These are phyloP conservation scores for Kuraishia floccosa DNA, from an alignment of 805 yeast genomes.

Conservation along the genomic window DNA sequence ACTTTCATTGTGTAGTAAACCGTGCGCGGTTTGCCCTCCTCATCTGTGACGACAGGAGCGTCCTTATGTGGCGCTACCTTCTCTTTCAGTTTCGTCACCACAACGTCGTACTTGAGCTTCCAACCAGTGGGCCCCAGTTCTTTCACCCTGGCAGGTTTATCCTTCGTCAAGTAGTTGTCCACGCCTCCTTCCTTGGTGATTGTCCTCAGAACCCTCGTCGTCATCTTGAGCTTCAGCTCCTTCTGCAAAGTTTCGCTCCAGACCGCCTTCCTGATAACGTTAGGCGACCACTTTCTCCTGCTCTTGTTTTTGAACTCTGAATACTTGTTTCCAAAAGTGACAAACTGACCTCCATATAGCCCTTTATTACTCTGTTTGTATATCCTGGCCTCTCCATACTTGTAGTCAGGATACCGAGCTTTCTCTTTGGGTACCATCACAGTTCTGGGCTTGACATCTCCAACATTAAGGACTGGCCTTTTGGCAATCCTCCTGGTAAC, in stretches of 20 bases:
- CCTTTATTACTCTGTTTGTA: conserved; percentile 85
- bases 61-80: conserved; percentile 27
- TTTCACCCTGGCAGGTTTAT: conserved; percentile 80
- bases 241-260: conserved; percentile 76
- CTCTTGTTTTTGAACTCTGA: conserved; percentile 68
- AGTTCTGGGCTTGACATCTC: conserved; percentile 36
- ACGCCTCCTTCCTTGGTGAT: conserved; percentile 92
- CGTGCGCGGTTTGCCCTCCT: conserved; percentile 16
- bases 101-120: conserved; percentile 70
- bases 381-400: conserved; percentile 66
- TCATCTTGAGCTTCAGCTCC: conserved; percentile 46
- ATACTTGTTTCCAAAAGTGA: conserved; percentile 65
- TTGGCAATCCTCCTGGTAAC: conserved; percentile 34
- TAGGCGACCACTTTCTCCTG: conserved; percentile 70
- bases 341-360: conserved; percentile 79
- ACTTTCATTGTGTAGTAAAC: conserved; percentile 38
- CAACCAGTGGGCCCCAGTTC: conserved; percentile 91
- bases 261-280: conserved; percentile 59
- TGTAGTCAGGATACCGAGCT: conserved; percentile 49
- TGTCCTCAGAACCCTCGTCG: conserved; percentile 76
- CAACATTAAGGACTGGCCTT: conserved; percentile 33
- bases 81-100: conserved; percentile 29
- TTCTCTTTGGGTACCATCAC: conserved; percentile 29
- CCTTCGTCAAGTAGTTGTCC: conserved; percentile 80
- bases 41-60: conserved; percentile 19